A percentile compares a stretch with the other conserved stretches of the same genome.
Conservation (phyloP, 352 stramenopile species). For the Aphanomyces astaci region DNA sequence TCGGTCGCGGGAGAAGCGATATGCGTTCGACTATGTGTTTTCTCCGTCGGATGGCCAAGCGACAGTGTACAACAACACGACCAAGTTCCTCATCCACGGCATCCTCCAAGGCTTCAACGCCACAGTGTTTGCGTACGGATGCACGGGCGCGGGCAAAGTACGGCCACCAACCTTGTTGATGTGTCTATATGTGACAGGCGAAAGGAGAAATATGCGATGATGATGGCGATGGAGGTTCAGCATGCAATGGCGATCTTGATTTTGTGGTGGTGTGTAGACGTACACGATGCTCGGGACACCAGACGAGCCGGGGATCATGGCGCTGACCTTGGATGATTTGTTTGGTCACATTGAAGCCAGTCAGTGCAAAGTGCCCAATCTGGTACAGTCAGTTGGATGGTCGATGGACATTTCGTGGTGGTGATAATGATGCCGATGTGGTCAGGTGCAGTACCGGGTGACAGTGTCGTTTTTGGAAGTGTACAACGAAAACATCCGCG, state of each 20-base stretch:
- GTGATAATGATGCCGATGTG: background rate
- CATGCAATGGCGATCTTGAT: no score
- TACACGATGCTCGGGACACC: constrained; percentile 87
- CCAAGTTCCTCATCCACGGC: constrained; percentile 81
- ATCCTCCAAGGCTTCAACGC: constrained; percentile 86
- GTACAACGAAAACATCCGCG: constrained; percentile 92
- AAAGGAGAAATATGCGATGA: no score
- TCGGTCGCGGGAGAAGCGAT: constrained; percentile 67
- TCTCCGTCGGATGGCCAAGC: constrained; percentile 53
- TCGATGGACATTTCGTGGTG: constrained; percentile 27
- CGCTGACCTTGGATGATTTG: constrained; percentile 73
- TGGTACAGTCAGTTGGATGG: no score
- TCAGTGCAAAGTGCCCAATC: constrained; percentile 15
- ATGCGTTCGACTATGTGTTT: constrained; percentile 88
- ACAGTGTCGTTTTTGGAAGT: constrained; percentile 86
- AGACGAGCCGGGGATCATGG: constrained; percentile 84
- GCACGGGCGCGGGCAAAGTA: constrained; percentile 76
- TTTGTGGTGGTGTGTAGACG: constrained; percentile 33
- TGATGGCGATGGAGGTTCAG: no score
- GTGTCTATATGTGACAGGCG: no score
- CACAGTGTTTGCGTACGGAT: constrained; percentile 88
- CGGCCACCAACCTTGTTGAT: no score
- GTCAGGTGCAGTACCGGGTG: constrained; percentile 48
- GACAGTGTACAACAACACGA: constrained; percentile 80
- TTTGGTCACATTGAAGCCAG: constrained; percentile 60